Conservation (phyloP, 495 filamentous ascomycete genomes). For the Xylaria castorea region DNA sequence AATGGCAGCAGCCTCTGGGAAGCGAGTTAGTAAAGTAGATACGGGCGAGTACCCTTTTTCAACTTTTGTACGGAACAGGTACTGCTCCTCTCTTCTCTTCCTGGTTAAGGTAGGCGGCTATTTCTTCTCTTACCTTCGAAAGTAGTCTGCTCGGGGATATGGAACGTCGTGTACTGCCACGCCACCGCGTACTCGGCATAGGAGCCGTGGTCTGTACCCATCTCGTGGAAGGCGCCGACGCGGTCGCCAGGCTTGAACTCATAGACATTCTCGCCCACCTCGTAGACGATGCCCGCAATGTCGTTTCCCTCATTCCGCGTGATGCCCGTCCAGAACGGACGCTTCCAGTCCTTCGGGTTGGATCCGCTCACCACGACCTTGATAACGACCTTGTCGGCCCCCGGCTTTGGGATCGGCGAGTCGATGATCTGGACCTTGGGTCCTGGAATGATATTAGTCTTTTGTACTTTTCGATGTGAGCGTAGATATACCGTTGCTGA, state of each 20-base stretch:
- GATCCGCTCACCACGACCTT: conserved; percentile 71
- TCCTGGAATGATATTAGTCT: conserved; percentile 33
- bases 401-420: conserved; percentile 66
- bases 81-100: not conserved
- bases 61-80: not conserved
- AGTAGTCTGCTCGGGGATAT: conserved; percentile 65
- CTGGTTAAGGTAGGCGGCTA: not conserved
- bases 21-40: conserved; percentile 16
- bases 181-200: conserved; percentile 77
- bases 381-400: conserved; percentile 70
- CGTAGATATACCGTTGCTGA: conserved; percentile 47
- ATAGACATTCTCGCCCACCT: conserved; percentile 64
- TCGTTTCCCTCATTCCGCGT: conserved; percentile 70
- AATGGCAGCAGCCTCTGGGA: conserved; percentile 70
- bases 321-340: conserved; percentile 32
- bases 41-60: no score
- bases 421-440: conserved; percentile 67
- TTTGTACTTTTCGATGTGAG: not conserved
- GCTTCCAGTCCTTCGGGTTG: conserved; percentile 85
- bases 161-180: conserved; percentile 71
- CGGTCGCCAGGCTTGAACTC: conserved; percentile 72
- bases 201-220: conserved; percentile 58
- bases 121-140: conserved; percentile 64
- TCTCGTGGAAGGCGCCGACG: conserved; percentile 73
- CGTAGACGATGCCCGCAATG: conserved; percentile 71